phyloP scores from a whole-genome alignment of 495 filamentous ascomycete genomes.

The Hyaloscypha finlandica region DNA sequence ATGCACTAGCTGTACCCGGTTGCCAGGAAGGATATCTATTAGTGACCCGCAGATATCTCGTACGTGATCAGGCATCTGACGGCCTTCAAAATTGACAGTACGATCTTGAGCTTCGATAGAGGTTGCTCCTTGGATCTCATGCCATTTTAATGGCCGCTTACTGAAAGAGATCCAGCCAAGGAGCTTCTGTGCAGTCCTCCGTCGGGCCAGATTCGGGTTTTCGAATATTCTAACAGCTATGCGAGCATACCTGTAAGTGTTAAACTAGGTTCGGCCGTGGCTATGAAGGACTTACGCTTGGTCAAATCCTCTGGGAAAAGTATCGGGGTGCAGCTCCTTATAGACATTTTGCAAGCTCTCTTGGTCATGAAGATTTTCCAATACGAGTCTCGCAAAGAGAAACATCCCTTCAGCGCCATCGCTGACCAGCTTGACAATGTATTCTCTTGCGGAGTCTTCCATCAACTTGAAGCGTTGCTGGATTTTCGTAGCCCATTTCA shows the following conservation, averaged over 20 bases:
- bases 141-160: conserved; percentile 47
- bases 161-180: conserved; percentile 48
- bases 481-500: conserved; percentile 1
- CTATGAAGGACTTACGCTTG: conserved; percentile 39
- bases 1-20: conserved; percentile 45
- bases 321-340: conserved; percentile 36
- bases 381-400: conserved; percentile 47
- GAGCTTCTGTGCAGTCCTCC: conserved; percentile 36
- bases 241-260: conserved; percentile 39
- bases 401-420: conserved; percentile 44
- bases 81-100: conserved; percentile 31
- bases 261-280: not conserved
- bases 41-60: conserved; percentile 48
- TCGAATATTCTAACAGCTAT: conserved; percentile 41
- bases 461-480: not conserved
- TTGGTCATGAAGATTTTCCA: conserved; percentile 43
- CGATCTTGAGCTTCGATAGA: conserved; percentile 34
- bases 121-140: conserved; percentile 48
- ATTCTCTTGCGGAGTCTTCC: conserved; percentile 17
- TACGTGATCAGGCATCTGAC: conserved; percentile 36
- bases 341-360: conserved; percentile 33
- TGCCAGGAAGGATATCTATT: conserved; percentile 39
- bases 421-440: conserved; percentile 28
- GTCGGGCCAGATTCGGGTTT: conserved; percentile 26
- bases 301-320: conserved; percentile 39